Evolutionary conservation across 2,329 filamentous ascomycete species (phyloP).

Genomic region (Verruconis gallopava): DNA sequence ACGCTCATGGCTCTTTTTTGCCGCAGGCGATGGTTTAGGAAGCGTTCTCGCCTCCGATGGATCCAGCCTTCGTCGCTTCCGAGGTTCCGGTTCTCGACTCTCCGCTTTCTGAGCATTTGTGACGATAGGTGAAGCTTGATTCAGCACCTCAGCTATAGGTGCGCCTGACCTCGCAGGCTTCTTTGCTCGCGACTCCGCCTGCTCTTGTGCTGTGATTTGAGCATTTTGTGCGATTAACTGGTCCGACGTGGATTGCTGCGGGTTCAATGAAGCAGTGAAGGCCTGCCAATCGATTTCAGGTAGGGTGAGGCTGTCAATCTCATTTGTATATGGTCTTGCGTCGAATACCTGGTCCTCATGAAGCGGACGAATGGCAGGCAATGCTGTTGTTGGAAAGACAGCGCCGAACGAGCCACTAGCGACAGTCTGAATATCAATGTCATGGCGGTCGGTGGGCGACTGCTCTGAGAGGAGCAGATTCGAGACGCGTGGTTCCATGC

Average conservation of each 20-base stretch:
- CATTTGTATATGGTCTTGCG: constrained; percentile 4
- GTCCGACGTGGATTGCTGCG: neutral
- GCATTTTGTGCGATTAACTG: neutral
- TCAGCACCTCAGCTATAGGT: constrained; percentile 10
- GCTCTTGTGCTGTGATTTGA: neutral
- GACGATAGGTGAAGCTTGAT: constrained; percentile 1
- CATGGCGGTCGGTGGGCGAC: constrained; percentile 3
- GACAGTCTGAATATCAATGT: neutral
- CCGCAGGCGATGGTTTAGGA: constrained; percentile 22
- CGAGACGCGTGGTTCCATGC: constrained; percentile 9
- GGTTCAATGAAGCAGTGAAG: neutral
- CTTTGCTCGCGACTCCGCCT: neutral
- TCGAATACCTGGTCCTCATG: constrained; percentile 2
- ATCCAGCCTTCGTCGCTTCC: constrained; percentile 9
- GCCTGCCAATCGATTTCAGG: constrained; percentile 7
- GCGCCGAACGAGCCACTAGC: too few relatives aligned
- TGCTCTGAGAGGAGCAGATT: constrained; percentile 5
- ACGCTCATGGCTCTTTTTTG: constrained; percentile 18
- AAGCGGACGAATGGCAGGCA: constrained; percentile 6
- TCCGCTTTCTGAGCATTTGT: neutral
- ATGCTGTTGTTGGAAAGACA: constrained; percentile 6
- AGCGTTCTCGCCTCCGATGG: constrained; percentile 4
- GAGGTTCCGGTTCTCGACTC: neutral
- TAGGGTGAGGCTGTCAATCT: constrained; percentile 7
- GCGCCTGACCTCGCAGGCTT: constrained; percentile 5